phyloP scores from a whole-genome alignment of 75 land plant species.

The Sequoia sempervirens region DNA sequence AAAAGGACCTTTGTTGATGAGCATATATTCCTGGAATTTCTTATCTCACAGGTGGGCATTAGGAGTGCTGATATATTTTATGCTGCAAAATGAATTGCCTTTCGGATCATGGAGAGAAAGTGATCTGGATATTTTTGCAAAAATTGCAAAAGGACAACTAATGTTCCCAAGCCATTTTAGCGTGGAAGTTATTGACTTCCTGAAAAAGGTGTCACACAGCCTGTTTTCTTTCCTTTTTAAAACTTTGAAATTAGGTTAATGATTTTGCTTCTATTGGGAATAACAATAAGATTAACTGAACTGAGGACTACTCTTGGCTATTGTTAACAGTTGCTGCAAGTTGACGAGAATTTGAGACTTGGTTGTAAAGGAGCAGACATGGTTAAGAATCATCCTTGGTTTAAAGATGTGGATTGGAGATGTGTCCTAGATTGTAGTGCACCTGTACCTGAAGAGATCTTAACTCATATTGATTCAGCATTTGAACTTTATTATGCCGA shows the following conservation, averaged over 20 bases:
- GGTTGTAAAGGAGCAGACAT: slow-evolving; percentile 60
- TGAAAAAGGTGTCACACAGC: slow-evolving; percentile 57
- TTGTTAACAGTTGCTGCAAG: slow-evolving; percentile 64
- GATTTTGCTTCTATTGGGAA: slow-evolving; percentile 11
- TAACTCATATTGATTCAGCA: slow-evolving; percentile 44
- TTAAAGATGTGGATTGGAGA: slow-evolving; percentile 66
- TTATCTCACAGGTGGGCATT: slow-evolving; percentile 82
- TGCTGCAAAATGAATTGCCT: slow-evolving; percentile 89
- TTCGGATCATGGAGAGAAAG: slow-evolving; percentile 95
- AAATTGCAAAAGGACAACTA: slow-evolving; percentile 75
- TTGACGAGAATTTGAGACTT: slow-evolving; percentile 68
- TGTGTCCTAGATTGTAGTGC: slow-evolving; percentile 27
- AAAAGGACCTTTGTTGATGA: not conserved
- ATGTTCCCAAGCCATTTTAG: slow-evolving; percentile 66
- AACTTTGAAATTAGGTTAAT: not conserved
- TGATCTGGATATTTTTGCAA: slow-evolving; percentile 80
- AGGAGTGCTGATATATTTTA: slow-evolving; percentile 81
- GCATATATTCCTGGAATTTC: not conserved
- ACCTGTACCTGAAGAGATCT: slow-evolving; percentile 69
- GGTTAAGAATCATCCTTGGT: slow-evolving; percentile 77
- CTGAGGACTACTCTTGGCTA: not conserved
- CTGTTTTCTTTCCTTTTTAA: not conserved
- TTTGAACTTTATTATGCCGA: slow-evolving; percentile 39
- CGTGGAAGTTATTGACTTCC: slow-evolving; percentile 68
- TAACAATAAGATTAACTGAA: not conserved